Conservation (phyloP, 331 rosid species). For the Cucumis variabilis region DNA sequence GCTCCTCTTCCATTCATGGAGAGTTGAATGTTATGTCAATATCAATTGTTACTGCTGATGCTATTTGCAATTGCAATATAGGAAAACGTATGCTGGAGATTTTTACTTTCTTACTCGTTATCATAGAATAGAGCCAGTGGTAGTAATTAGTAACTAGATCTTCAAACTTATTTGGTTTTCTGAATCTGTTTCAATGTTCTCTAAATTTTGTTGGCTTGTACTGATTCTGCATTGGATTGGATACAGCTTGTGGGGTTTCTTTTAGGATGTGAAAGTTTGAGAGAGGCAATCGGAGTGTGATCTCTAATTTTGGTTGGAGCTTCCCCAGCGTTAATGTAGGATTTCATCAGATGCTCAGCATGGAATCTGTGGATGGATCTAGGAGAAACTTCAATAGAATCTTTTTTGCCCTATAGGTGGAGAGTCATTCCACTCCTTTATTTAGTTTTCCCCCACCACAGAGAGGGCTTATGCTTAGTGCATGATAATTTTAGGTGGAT, state of each 20-base stretch:
- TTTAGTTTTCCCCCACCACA: constrained; percentile 23
- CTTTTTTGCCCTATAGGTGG: not conserved
- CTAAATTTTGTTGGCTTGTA: not conserved
- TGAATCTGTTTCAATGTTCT: not conserved
- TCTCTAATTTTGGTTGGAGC: not conserved
- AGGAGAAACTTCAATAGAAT: not conserved
- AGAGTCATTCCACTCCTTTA: not conserved
- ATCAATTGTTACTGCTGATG: not conserved
- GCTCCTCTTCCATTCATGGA: not conserved
- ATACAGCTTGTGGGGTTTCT: constrained; percentile 9
- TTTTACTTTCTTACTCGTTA: not conserved
- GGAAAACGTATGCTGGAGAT: not conserved
- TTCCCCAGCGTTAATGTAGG: not conserved
- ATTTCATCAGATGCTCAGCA: constrained; percentile 2
- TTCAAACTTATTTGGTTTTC: not conserved
- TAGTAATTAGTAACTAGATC: not conserved
- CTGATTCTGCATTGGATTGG: not conserved
- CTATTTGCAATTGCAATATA: not conserved
- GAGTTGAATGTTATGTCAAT: not conserved
- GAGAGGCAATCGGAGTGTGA: not conserved
- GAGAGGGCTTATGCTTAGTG: not conserved
- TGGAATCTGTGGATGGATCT: constrained; percentile 5
- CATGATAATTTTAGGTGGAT: not conserved
- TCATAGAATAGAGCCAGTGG: not conserved
- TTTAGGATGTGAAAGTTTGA: constrained; percentile 9